Percentiles rank a stretch among this genome's conserved stretches.
phyloP scores from a whole-genome alignment of 495 filamentous ascomycete genomes.

The Penicillium soppii region DNA sequence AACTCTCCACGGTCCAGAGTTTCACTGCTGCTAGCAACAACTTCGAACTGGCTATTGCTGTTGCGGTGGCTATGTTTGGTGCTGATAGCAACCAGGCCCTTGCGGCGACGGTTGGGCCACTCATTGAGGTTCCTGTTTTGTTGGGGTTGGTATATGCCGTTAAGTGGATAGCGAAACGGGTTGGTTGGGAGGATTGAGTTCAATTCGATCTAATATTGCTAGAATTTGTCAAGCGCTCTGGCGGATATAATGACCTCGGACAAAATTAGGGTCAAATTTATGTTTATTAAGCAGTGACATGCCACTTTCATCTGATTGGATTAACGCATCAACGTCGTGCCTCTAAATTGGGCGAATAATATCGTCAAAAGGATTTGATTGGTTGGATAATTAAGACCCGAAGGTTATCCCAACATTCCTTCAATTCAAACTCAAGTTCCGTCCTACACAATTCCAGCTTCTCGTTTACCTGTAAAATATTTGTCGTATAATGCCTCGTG shows the following conservation, averaged over 20 bases:
- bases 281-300: conserved; percentile 2
- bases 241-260: background rate
- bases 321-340: no score
- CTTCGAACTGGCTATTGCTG: conserved; percentile 91
- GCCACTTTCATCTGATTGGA: conserved; percentile 5
- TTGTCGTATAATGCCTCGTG: background rate
- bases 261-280: background rate
- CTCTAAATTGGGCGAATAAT: no score
- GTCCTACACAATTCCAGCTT: no score
- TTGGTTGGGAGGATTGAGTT: conserved; percentile 19
- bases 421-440: no score
- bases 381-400: no score
- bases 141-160: conserved; percentile 79
- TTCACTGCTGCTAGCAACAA: conserved; percentile 96
- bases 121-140: conserved; percentile 90
- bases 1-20: conserved; percentile 72
- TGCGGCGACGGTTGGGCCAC: conserved; percentile 84
- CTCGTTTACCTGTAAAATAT: no score
- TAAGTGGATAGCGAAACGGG: conserved; percentile 30
- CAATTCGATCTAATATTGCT: background rate
- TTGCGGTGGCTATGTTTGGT: conserved; percentile 83
- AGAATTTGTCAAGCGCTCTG: no score
- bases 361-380: no score
- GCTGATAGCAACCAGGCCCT: conserved; percentile 79
- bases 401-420: no score